phyloP scores from a whole-genome alignment of 192 early-diverging fungal genomes.

The Helicostylum pulchrum region DNA sequence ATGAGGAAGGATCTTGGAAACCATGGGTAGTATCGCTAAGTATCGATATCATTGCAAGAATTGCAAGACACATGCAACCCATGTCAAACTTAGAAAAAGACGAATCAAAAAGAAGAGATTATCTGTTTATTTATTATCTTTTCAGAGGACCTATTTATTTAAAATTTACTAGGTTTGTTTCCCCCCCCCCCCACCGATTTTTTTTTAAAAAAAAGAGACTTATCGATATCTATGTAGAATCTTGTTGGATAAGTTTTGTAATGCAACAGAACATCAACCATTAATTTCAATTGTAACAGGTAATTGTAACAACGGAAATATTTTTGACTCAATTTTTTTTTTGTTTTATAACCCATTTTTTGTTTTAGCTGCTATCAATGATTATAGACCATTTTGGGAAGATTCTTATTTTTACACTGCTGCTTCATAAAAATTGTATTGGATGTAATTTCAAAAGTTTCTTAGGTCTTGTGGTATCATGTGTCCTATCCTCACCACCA shows the following conservation, averaged over 20 bases:
- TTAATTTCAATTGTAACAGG: constrained; percentile 16
- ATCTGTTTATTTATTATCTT: constrained; percentile 23
- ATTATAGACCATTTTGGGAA: constrained; percentile 21
- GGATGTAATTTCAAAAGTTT: too few relatives aligned
- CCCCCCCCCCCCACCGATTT: too few relatives aligned
- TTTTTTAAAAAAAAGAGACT: background rate
- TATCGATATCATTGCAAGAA: constrained; percentile 14
- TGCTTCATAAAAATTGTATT: constrained; percentile 3
- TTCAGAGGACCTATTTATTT: constrained; percentile 22
- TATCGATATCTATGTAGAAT: background rate
- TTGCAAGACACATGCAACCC: background rate
- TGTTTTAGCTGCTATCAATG: constrained; percentile 18
- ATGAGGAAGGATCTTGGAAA: constrained; percentile 12
- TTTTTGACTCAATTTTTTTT: background rate
- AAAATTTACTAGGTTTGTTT: constrained; percentile 19
- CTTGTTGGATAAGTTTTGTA: constrained; percentile 7
- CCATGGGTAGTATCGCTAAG: constrained; percentile 22
- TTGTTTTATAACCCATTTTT: background rate
- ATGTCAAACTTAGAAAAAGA: constrained; percentile 24
- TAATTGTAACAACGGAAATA: background rate
- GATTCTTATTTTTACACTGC: constrained; percentile 16
- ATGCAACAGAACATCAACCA: constrained; percentile 13
- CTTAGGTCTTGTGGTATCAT: too few relatives aligned
- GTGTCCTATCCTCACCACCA: too few relatives aligned
- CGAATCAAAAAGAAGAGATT: constrained; percentile 22